Conservation (phyloP, 768 basidiomycete species). For the Tylopilus intermedius region DNA sequence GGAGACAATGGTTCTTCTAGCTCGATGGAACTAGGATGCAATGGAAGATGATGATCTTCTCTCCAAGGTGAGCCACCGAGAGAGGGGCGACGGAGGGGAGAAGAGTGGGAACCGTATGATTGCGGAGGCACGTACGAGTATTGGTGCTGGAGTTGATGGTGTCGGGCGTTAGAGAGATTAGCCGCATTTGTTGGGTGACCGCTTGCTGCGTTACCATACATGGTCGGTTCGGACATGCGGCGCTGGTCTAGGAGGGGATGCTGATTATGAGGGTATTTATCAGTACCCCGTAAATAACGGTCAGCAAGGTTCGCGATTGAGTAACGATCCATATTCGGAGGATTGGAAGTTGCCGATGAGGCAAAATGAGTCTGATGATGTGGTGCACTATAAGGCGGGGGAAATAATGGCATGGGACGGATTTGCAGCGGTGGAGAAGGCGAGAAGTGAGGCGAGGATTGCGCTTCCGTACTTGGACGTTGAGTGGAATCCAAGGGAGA, state of each 20-base stretch:
- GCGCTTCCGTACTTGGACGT: neutral
- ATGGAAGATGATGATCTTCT: constrained; percentile 27
- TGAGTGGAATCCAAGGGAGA: constrained; percentile 5
- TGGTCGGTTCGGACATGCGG: constrained; percentile 65
- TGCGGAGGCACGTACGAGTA: constrained; percentile 33
- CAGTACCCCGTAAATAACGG: constrained; percentile 37
- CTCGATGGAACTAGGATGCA: constrained; percentile 32
- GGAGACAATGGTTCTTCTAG: constrained; percentile 52
- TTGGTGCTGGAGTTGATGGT: constrained; percentile 40
- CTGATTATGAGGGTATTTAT: constrained; percentile 34
- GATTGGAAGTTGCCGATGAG: constrained; percentile 37
- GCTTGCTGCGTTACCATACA: constrained; percentile 41
- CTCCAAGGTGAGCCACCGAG: constrained; percentile 35
- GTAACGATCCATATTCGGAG: constrained; percentile 39
- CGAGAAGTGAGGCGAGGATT: constrained; percentile 21
- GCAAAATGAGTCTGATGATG: constrained; percentile 43
- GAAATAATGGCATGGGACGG: constrained; percentile 36
- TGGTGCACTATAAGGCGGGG: constrained; percentile 39
- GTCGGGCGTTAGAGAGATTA: constrained; percentile 31
- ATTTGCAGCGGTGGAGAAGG: constrained; percentile 42
- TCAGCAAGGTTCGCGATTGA: constrained; percentile 34
- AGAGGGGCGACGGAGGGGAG: constrained; percentile 44
- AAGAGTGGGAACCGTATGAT: constrained; percentile 35
- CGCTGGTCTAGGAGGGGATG: constrained; percentile 48
- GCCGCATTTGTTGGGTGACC: constrained; percentile 30